Percentiles rank a stretch among this genome's conserved stretches.
phyloP scores from a whole-genome alignment of 345 rosid genomes.

The Syzygium grande region DNA sequence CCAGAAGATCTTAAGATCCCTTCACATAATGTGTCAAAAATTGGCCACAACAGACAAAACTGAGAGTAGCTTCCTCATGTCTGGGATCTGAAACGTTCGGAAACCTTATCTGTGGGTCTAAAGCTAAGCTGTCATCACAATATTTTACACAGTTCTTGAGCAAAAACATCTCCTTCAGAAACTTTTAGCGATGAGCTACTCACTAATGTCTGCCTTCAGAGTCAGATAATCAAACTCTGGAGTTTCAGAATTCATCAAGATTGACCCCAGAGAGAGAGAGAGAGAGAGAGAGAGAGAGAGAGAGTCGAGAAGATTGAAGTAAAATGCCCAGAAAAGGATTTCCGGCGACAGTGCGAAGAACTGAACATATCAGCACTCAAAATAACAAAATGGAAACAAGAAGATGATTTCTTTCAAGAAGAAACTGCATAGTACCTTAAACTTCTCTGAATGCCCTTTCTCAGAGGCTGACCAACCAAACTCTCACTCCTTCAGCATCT shows the following conservation, averaged over 20 bases:
- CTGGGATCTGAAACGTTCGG: constrained; percentile 1
- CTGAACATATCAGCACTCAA: background rate
- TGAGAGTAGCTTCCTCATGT: constrained; percentile 5
- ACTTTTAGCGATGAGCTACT: background rate
- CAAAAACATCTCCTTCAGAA: background rate
- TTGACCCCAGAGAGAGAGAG: background rate
- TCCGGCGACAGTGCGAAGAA: background rate
- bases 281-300: background rate
- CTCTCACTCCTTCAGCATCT: background rate
- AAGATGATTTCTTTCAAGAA: background rate
- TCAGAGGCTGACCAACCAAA: constrained; percentile 6
- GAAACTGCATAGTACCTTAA: constrained; percentile 1
- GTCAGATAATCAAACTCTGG: background rate
- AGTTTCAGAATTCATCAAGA: background rate
- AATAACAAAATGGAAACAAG: background rate
- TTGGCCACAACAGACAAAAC: background rate
- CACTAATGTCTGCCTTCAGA: background rate
- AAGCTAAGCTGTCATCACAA: background rate
- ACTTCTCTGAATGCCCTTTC: background rate
- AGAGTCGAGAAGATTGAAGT: background rate
- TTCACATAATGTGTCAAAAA: background rate
- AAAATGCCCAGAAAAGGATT: background rate
- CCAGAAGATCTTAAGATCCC: background rate
- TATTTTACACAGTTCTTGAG: background rate
- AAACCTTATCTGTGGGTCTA: background rate